phyloP scores from a whole-genome alignment of 169 alveolate species.

The Sarcocystis neurona region DNA sequence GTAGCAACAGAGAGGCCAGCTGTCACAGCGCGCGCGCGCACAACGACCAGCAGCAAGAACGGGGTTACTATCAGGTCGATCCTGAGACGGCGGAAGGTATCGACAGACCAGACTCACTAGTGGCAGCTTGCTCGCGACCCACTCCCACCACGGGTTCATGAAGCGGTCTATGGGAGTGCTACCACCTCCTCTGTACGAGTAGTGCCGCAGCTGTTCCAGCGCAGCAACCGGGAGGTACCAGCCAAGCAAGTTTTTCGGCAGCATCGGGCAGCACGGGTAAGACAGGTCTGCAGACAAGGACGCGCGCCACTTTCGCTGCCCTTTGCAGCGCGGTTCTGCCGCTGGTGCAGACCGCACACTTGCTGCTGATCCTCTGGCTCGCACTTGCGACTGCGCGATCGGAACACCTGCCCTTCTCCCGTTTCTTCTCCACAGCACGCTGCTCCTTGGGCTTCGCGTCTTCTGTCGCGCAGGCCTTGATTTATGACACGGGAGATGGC shows the following conservation, averaged over 20 bases:
- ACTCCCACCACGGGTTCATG: slow-evolving; percentile 33
- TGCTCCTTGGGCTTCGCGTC: too few species aligned
- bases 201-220: slow-evolving; percentile 25
- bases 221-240: slow-evolving; percentile 12
- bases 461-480: too few species aligned
- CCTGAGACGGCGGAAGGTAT: too few species aligned
- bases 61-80: too few species aligned
- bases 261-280: neutral
- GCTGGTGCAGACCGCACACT: too few species aligned
- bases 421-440: too few species aligned
- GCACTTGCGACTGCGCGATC: too few species aligned
- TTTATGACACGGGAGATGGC: too few species aligned
- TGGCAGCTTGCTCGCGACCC: slow-evolving; percentile 4
- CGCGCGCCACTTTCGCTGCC: too few species aligned
- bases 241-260: slow-evolving; percentile 13
- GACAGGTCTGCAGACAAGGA: neutral
- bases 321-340: too few species aligned
- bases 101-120: neutral
- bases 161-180: slow-evolving; percentile 31
- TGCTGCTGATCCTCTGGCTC: too few species aligned
- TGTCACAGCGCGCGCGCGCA: neutral
- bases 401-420: too few species aligned
- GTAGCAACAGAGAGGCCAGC: neutral
- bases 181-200: slow-evolving; percentile 8
- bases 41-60: neutral